Evolutionary conservation across 1,284 basidiomycete species (phyloP), one percentile per base, ranked within the genome.

Genomic region (Hemileia vastatrix): DNA sequence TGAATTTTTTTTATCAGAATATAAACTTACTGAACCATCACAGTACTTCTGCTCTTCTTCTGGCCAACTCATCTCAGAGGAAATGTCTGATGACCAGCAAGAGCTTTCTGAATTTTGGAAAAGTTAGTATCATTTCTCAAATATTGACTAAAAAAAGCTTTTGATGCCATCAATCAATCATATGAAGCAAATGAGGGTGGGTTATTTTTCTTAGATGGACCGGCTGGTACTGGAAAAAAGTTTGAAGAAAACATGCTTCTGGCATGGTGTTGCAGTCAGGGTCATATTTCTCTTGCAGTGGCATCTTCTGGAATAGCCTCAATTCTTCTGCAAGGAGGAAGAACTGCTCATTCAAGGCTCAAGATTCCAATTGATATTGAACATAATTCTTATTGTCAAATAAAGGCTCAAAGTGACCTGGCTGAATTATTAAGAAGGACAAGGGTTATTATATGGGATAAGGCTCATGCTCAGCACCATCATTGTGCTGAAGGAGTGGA

Each of bases 301-400:
- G 18, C 50, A 1, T 44, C 80, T 3, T 80, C 78, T 4, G 80
- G 80, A 0, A 79, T 81, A 57, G 75, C 81, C 13, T 71, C 79
- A 2, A 69, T 81, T 0, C 69, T 81, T 0, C 59, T 81, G 0
- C 66, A 52, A 2, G 79, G 78, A 24, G 79, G 80, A 1, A 24
- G 19, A 45, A 59, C 57, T 2, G 57, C 57, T 6, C 57, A 59
- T 31, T 44, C 49, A 1, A 23, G 8, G 8, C 45, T 59, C 33
- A 45, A 53, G 6, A 53, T 59, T 3, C 57, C 57, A 2, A 11
- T 58, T 1, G 4, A 36, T 3, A 6, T 49, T 2, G 27, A 9
- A 4, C 1, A 13, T 18, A 19, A 49, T 1, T 9, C 68, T 72
- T 0, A 81, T 79, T 58, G 56, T 19, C 2, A 2, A 3, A 33